Evolutionary conservation across 352 stramenopile species (phyloP).

Genomic region (Globisporangium heterothallicum): DNA sequence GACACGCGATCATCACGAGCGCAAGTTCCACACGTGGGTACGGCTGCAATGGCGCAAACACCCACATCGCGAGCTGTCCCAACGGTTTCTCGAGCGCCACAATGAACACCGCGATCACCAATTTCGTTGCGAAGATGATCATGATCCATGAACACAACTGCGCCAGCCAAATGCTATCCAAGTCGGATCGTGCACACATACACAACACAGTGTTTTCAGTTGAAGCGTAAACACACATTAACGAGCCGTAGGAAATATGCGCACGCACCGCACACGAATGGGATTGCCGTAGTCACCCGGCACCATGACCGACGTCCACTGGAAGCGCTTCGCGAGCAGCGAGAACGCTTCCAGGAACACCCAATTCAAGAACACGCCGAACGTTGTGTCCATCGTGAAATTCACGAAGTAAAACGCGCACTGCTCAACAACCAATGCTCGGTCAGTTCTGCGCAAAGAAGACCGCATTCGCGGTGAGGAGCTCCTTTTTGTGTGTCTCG

Average conservation of each 20-base stretch:
- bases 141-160: constrained; percentile 77
- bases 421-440: constrained; percentile 20
- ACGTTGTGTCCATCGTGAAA: constrained; percentile 82
- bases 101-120: constrained; percentile 76
- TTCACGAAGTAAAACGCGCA: constrained; percentile 89
- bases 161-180: constrained; percentile 50
- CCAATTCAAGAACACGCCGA: constrained; percentile 84
- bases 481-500: too few relatives aligned
- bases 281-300: constrained; percentile 80
- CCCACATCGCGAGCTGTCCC: constrained; percentile 41
- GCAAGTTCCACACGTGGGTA: constrained; percentile 71
- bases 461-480: too few relatives aligned
- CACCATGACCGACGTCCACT: constrained; percentile 54
- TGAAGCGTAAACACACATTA: neutral
- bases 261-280: constrained; percentile 31
- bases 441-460: too few relatives aligned
- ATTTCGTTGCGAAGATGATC: constrained; percentile 76
- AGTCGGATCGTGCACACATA: too few relatives aligned
- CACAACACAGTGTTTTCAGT: too few relatives aligned
- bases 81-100: constrained; percentile 64
- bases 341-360: constrained; percentile 59
- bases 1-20: constrained; percentile 87
- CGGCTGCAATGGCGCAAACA: constrained; percentile 64
- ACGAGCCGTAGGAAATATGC: too few relatives aligned
- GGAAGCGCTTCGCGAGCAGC: constrained; percentile 43